These are phyloP conservation scores for Thuja plicata DNA, from an alignment of 83 land plant genomes.

Conservation along the genomic window DNA sequence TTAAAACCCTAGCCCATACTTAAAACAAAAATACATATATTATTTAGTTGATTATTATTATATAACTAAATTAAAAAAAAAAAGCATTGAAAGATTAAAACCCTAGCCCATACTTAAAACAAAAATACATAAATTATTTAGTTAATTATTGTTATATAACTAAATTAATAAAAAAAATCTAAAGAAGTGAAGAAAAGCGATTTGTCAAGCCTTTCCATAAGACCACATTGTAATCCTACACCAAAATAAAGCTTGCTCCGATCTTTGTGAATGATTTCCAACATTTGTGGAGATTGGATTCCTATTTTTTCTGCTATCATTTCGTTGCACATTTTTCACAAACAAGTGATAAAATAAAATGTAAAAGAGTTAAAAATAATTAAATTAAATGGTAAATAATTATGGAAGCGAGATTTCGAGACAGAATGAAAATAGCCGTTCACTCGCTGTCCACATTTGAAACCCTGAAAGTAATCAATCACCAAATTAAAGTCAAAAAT, in stretches of 20 bases:
- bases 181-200: too few relatives aligned
- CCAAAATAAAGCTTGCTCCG: neutral
- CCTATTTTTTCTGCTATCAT: neutral
- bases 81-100: too few relatives aligned
- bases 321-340: neutral
- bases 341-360: neutral
- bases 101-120: neutral
- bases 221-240: neutral
- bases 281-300: neutral
- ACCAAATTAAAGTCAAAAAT: neutral
- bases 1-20: too few relatives aligned
- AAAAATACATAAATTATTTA: neutral
- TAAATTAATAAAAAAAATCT: too few relatives aligned
- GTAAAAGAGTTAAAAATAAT: neutral
- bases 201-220: too few relatives aligned
- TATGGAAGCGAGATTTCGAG: neutral
- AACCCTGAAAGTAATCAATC: neutral
- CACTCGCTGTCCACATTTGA: neutral
- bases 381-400: neutral
- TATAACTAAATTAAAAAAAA: too few relatives aligned
- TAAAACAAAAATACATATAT: neutral
- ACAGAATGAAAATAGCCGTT: constrained; percentile 6
- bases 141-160: too few relatives aligned
- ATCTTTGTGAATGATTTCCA: neutral
- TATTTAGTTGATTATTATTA: too few relatives aligned